Percentiles rank a stretch among this genome's conserved stretches.
Conservation (phyloP, 495 filamentous ascomycete species). For the Letharia columbiana region DNA sequence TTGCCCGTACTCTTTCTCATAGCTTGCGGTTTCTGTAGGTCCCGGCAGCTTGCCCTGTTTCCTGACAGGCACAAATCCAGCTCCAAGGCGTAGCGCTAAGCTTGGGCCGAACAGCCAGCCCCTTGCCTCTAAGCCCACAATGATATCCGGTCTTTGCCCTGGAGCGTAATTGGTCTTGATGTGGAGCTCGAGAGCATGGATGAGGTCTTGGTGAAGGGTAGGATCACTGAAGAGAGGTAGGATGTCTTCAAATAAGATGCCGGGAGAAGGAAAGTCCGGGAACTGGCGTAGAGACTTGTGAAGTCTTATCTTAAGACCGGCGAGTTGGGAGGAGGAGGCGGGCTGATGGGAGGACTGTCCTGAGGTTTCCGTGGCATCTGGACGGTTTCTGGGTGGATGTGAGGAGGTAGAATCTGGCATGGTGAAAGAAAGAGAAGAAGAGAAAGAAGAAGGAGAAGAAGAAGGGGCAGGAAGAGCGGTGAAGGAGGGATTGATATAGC, state of each 20-base stretch:
- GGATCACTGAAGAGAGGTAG: constrained; percentile 86
- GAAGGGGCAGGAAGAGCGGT: constrained; percentile 19
- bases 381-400: constrained; percentile 26
- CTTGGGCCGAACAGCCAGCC: constrained; percentile 94
- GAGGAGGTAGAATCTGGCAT: constrained; percentile 47
- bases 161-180: constrained; percentile 45
- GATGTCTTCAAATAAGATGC: constrained; percentile 98
- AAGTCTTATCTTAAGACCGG: constrained; percentile 82
- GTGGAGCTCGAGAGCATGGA: constrained; percentile 83
- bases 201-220: constrained; percentile 62
- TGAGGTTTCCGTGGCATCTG: constrained; percentile 35
- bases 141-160: constrained; percentile 66
- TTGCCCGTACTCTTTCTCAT: constrained; percentile 92
- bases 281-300: constrained; percentile 59
- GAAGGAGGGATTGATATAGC: constrained; percentile 30
- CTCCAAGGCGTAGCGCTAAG: constrained; percentile 74
- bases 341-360: constrained; percentile 43
- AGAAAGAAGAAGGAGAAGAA: constrained; percentile 24
- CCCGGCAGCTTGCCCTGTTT: constrained; percentile 97
- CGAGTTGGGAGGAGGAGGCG: constrained; percentile 67
- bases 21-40: constrained; percentile 68
- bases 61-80: constrained; percentile 87
- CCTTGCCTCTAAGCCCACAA: constrained; percentile 87
- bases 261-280: constrained; percentile 88
- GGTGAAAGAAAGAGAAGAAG: constrained; percentile 39